phyloP scores from a whole-genome alignment of 352 stramenopile genomes.

The Pythium apleroticum region DNA sequence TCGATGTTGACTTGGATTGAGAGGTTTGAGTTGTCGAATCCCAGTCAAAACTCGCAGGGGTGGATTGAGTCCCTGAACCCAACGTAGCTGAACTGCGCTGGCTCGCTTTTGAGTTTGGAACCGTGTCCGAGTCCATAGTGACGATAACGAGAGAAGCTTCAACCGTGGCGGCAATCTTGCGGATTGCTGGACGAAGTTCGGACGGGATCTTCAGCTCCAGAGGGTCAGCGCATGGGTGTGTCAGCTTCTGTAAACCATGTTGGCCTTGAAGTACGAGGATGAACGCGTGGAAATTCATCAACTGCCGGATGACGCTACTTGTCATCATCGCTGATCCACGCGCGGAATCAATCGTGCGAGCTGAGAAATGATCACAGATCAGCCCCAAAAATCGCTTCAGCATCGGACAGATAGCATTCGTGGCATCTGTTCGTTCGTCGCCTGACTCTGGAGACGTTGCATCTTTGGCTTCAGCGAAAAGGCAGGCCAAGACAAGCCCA shows the following conservation, averaged over 20 bases:
- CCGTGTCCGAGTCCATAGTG: conserved; percentile 15
- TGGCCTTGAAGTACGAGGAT: conserved; percentile 68
- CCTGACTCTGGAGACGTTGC: not conserved
- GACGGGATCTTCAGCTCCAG: conserved; percentile 56
- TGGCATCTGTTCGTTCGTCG: not conserved
- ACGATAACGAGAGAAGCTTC: conserved; percentile 35
- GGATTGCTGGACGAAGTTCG: conserved; percentile 55
- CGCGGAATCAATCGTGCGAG: conserved; percentile 38
- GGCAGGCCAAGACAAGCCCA: conserved; percentile 16
- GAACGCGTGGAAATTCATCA: conserved; percentile 57
- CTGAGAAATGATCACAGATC: conserved; percentile 47
- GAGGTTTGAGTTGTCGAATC: conserved; percentile 8
- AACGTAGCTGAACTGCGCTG: not conserved
- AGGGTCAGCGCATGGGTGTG: conserved; percentile 58
- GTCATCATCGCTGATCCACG: conserved; percentile 40
- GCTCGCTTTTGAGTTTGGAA: not conserved
- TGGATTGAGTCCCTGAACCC: conserved; percentile 5
- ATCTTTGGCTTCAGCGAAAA: conserved; percentile 24
- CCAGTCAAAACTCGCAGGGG: conserved; percentile 21
- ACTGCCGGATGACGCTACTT: conserved; percentile 20
- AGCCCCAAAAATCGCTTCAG: conserved; percentile 45
- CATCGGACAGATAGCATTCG: conserved; percentile 2
- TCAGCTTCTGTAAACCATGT: conserved; percentile 32
- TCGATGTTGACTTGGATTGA: not conserved
- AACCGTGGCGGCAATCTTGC: conserved; percentile 45